These are phyloP conservation scores for Phoma herbarum DNA, from an alignment of 2,329 filamentous ascomycete genomes.

Conservation along the genomic window DNA sequence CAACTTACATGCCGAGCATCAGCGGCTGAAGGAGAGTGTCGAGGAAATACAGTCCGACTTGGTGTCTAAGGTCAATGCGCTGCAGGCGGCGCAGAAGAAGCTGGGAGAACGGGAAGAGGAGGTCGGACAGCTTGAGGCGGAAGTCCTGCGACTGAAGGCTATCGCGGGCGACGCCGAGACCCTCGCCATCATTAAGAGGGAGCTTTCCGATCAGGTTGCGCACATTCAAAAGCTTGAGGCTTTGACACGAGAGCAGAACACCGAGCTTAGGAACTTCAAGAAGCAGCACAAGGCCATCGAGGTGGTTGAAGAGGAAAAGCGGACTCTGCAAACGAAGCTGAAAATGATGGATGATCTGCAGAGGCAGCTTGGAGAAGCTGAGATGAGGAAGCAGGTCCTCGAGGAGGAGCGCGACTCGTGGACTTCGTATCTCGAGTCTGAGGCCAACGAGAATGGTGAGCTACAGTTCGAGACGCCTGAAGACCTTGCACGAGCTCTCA, in stretches of 20 bases:
- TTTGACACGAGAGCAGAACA: constrained; percentile 78
- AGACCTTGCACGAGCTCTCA: constrained; percentile 81
- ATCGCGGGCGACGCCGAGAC: constrained; percentile 88
- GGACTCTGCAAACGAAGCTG: constrained; percentile 78
- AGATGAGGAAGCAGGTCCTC: constrained; percentile 82
- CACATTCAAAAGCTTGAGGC: constrained; percentile 87
- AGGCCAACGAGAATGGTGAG: constrained; percentile 66
- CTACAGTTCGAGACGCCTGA: constrained; percentile 88
- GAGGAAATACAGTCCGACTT: constrained; percentile 69
- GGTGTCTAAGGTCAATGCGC: constrained; percentile 62
- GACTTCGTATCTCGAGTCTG: constrained; percentile 82
- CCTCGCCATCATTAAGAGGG: constrained; percentile 82
- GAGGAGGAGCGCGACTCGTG: constrained; percentile 89
- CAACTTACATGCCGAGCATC: constrained; percentile 69
- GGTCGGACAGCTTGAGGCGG: constrained; percentile 79
- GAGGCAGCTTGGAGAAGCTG: constrained; percentile 78
- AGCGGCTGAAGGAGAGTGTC: constrained; percentile 64
- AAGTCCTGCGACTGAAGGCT: constrained; percentile 83
- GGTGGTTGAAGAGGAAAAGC: constrained; percentile 94
- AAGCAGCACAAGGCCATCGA: constrained; percentile 87
- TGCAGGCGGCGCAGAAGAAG: constrained; percentile 71
- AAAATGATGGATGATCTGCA: constrained; percentile 78
- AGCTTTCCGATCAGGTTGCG: constrained; percentile 89
- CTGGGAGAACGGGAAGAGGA: constrained; percentile 73
- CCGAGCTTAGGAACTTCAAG: constrained; percentile 82